Percentiles rank a stretch among this genome's conserved stretches.
phyloP scores from a whole-genome alignment of 2,329 filamentous ascomycete genomes.

The Trichoderma hamatum region DNA sequence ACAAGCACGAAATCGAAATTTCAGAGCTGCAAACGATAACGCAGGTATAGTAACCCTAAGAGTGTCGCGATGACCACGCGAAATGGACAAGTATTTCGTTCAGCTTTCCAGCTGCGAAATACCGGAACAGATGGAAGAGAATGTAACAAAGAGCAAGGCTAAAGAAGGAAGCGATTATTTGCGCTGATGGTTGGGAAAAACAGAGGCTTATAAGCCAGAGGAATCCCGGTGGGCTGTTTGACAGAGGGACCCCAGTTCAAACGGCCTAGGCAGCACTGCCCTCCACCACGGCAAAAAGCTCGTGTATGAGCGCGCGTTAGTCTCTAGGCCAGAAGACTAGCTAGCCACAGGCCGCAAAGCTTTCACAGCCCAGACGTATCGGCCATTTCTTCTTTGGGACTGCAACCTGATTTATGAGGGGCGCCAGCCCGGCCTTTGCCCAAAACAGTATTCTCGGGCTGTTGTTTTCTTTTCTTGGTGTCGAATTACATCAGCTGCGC shows the following conservation, averaged over 20 bases:
- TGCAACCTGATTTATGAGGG: neutral
- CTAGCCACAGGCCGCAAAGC: slow-evolving; percentile 4
- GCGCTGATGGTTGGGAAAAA: neutral
- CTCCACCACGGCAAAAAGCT: slow-evolving; percentile 19
- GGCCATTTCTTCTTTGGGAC: slow-evolving; percentile 24
- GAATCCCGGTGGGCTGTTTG: slow-evolving; percentile 8
- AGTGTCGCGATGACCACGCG: neutral
- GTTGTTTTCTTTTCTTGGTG: neutral
- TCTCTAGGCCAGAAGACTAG: neutral
- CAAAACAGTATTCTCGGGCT: slow-evolving; percentile 5
- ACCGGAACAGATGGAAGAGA: neutral
- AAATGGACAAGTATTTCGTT: neutral
- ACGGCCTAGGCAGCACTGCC: slow-evolving; percentile 25
- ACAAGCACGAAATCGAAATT: neutral
- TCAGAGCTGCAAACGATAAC: neutral
- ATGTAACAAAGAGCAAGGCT: neutral
- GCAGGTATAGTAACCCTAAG: neutral
- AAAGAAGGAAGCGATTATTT: slow-evolving; percentile 9
- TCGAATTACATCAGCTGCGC: slow-evolving; percentile 5
- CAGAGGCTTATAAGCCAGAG: slow-evolving; percentile 15
- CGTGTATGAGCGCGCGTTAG: slow-evolving; percentile 3
- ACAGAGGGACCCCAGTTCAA: slow-evolving; percentile 21
- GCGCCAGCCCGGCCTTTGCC: slow-evolving; percentile 7
- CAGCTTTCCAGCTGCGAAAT: neutral
- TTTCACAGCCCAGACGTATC: slow-evolving; percentile 1